phyloP scores from a whole-genome alignment of 2,329 filamentous ascomycete genomes.

The Mycosphaerella sp. region DNA sequence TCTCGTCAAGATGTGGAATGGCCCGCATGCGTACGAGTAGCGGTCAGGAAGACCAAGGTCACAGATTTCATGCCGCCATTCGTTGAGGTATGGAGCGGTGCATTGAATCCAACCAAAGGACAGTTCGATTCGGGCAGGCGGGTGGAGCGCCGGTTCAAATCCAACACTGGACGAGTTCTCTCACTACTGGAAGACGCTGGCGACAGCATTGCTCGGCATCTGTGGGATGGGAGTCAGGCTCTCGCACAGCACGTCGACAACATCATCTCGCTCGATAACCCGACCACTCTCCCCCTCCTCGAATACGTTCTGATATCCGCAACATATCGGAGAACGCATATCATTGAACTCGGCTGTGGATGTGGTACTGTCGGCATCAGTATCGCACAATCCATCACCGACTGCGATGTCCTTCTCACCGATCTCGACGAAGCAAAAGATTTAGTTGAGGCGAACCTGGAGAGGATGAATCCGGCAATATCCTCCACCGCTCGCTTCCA shows the following conservation, averaged over 20 bases:
- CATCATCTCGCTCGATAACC: conserved; percentile 33
- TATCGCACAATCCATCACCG: conserved; percentile 49
- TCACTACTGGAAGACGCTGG: conserved; percentile 63
- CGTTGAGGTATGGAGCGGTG: conserved; percentile 52
- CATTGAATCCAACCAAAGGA: conserved; percentile 37
- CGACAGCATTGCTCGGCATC: conserved; percentile 64
- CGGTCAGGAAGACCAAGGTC: conserved; percentile 29
- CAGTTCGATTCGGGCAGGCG: conserved; percentile 43
- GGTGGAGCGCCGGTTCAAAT: conserved; percentile 50
- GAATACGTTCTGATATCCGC: conserved; percentile 35
- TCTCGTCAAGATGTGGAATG: conserved; percentile 35
- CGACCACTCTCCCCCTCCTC: conserved; percentile 32
- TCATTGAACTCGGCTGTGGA: conserved; percentile 61
- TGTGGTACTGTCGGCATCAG: conserved; percentile 63
- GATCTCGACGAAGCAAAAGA: conserved; percentile 60
- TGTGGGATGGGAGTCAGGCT: conserved; percentile 61
- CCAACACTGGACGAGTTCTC: conserved; percentile 38
- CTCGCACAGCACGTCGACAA: conserved; percentile 49
- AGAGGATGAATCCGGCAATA: conserved; percentile 38
- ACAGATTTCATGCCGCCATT: conserved; percentile 37
- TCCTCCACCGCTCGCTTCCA: conserved; percentile 43
- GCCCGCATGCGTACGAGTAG: conserved; percentile 39
- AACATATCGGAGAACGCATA: conserved; percentile 40
- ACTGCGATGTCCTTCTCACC: conserved; percentile 53
- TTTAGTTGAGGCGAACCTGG: conserved; percentile 53